These are phyloP conservation scores for Pelargonium australe DNA, from an alignment of 441 rosid genomes.

Conservation along the genomic window DNA sequence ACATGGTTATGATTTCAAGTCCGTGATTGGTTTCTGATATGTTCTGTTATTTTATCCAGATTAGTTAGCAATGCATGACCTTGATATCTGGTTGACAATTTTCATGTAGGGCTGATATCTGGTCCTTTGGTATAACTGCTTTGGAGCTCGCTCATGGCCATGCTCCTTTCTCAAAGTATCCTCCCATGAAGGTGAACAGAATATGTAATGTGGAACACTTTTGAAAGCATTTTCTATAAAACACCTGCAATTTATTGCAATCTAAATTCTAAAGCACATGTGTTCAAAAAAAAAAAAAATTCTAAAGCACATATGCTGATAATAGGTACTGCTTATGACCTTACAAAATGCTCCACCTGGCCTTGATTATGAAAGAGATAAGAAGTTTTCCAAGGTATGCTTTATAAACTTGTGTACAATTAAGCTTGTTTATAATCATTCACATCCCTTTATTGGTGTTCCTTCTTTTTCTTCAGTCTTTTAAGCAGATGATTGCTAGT, in stretches of 20 bases:
- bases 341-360: constrained; percentile 99
- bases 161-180: constrained; percentile 52
- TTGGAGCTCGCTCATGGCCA: constrained; percentile 76
- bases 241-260: constrained; percentile 10
- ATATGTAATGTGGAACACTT: constrained; percentile 7
- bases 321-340: constrained; percentile 95
- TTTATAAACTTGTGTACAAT: neutral
- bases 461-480: constrained; percentile 46
- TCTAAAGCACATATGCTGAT: constrained; percentile 20
- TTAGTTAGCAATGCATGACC: constrained; percentile 13
- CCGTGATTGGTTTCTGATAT: constrained; percentile 26
- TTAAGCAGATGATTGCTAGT: constrained; percentile 98
- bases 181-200: constrained; percentile 87
- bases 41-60: constrained; percentile 11
- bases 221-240: constrained; percentile 9
- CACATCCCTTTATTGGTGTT: neutral
- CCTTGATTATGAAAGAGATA: constrained; percentile 88
- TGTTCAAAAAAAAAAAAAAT: too few species aligned
- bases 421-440: neutral
- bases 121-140: constrained; percentile 99
- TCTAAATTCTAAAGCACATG: constrained; percentile 11
- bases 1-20: constrained; percentile 98
- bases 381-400: constrained; percentile 82
- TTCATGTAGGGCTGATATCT: constrained; percentile 82
- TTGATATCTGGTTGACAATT: constrained; percentile 28